These are phyloP conservation scores for Didymella segeticola DNA, from an alignment of 2,329 filamentous ascomycete genomes.

Conservation along the genomic window DNA sequence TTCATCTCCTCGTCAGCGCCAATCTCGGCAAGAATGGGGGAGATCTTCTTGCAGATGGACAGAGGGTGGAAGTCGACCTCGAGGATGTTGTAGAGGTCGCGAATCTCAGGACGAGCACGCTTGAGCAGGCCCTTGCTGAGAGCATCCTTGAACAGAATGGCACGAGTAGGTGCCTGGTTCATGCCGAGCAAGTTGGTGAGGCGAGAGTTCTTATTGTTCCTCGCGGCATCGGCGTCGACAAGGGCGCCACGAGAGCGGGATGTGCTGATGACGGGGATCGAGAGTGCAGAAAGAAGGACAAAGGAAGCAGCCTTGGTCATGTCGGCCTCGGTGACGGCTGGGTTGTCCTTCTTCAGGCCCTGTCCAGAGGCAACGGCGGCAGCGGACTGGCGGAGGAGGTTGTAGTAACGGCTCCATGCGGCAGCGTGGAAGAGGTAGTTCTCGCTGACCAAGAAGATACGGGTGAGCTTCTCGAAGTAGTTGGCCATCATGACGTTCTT, in stretches of 20 bases:
- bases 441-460: slow-evolving; percentile 98
- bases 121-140: slow-evolving; percentile 93
- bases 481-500: slow-evolving; percentile 99
- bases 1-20: slow-evolving; percentile 94
- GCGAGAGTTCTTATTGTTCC: slow-evolving; percentile 98
- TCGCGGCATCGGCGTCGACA: slow-evolving; percentile 94
- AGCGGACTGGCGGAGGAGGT: slow-evolving; percentile 89
- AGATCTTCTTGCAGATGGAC: slow-evolving; percentile 99
- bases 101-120: slow-evolving; percentile 91
- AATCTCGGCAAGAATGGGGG: slow-evolving; percentile 92
- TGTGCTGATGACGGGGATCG: slow-evolving; percentile 99
- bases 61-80: slow-evolving; percentile 99
- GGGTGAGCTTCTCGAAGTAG: slow-evolving; percentile 99
- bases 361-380: slow-evolving; percentile 82
- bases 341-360: slow-evolving; percentile 93
- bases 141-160: slow-evolving; percentile 92
- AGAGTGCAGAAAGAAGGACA: slow-evolving; percentile 89
- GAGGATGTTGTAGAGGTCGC: slow-evolving; percentile 96
- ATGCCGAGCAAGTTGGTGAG: slow-evolving; percentile 96
- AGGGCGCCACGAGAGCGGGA: slow-evolving; percentile 93
- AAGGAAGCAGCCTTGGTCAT: slow-evolving; percentile 95
- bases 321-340: slow-evolving; percentile 84
- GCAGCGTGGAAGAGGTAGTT: slow-evolving; percentile 99
- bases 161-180: slow-evolving; percentile 85
- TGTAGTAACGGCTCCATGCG: slow-evolving; percentile 97